Conservation (phyloP, 1,284 basidiomycete species). For the Irpex sp. region DNA sequence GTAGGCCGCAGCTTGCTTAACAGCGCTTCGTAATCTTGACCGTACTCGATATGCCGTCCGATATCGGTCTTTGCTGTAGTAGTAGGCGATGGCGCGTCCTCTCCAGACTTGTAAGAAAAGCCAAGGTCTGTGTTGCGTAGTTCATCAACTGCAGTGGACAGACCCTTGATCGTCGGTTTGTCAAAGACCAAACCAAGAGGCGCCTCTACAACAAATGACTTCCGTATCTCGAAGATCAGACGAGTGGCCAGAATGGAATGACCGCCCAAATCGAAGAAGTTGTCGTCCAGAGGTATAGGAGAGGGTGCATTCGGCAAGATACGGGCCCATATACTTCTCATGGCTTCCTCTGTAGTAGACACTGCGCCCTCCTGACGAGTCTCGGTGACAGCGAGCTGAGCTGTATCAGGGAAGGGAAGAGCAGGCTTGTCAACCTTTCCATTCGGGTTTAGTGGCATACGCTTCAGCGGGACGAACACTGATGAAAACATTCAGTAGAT, state of each 20-base stretch:
- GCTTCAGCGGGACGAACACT: slow-evolving; percentile 93
- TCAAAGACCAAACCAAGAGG: slow-evolving; percentile 94
- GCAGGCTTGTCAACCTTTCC: slow-evolving; percentile 99
- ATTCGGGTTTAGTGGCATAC: slow-evolving; percentile 98
- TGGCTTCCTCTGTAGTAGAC: slow-evolving; percentile 62
- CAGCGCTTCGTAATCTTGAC: slow-evolving; percentile 72
- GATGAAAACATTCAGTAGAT: slow-evolving; percentile 8
- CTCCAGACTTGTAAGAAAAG: slow-evolving; percentile 34
- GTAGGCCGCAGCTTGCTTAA: slow-evolving; percentile 50
- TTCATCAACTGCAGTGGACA: slow-evolving; percentile 76
- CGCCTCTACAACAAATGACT: slow-evolving; percentile 86
- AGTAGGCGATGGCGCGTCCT: slow-evolving; percentile 24
- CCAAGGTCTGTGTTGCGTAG: slow-evolving; percentile 81
- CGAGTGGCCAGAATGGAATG: slow-evolving; percentile 98
- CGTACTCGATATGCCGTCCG: slow-evolving; percentile 54
- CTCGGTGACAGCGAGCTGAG: slow-evolving; percentile 49
- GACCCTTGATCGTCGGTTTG: slow-evolving; percentile 80
- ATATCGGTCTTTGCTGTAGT: slow-evolving; percentile 11
- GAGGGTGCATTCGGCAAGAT: slow-evolving; percentile 81
- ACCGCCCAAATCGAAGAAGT: slow-evolving; percentile 97
- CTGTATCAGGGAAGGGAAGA: slow-evolving; percentile 98
- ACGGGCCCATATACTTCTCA: slow-evolving; percentile 79
- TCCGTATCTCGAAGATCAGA: slow-evolving; percentile 95
- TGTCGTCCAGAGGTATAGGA: slow-evolving; percentile 85
- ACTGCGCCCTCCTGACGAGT: slow-evolving; percentile 22